Base-by-base conservation (phyloP, 140 eudicot species). In the Anethum foeniculum region DNA sequence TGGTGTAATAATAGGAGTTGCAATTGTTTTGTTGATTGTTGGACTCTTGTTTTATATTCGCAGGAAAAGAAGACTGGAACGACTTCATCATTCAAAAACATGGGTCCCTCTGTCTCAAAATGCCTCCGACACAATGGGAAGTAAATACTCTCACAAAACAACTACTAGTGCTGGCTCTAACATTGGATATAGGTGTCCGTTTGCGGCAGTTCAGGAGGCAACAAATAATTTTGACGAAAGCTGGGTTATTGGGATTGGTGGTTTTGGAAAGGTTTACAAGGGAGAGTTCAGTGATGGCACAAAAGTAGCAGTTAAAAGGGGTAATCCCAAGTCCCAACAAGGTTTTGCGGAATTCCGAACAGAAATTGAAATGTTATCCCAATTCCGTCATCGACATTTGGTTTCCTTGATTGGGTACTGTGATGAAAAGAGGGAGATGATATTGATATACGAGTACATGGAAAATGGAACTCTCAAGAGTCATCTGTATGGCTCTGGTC, bases 111-210 rank as follows among this genome's bases (percentile, higher is more conserved):
- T 90, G 30, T 90, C 97, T 19, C 81, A 87, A 16, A 85, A 85
- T 64, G 97, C 92, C 43, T 92, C 92, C 5, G 88, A 86, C 80
- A 88, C 97, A 30, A 88, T 89, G 93, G 96, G 96, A 85, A 92
- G 96, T 81, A 92, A 88, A 80, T 85, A 76, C 82, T 90, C 97
- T 8, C 89, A 86, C 21, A 93, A 93, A n/a, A 92, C 96, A 25
- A 84, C 90, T 18, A 71, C 81, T 19, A 90, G 93, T 58, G 87
- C 87, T 2, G 86, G 82, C 52, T 86, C 93, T 6, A 1, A 18
- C 48, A 6, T 47, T 67, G 85, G 27, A 54, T 80, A 16, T 52
- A 46, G 13, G 78, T 82, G 62, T 76, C 92, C 85, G 1, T 23
- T 82, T 64, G 71, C 18, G n/a, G 77, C 78, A 75, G 78, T 82